Evolutionary conservation across 1,284 basidiomycete species (phyloP).

Genomic region (Apiotrichum laibachii): DNA sequence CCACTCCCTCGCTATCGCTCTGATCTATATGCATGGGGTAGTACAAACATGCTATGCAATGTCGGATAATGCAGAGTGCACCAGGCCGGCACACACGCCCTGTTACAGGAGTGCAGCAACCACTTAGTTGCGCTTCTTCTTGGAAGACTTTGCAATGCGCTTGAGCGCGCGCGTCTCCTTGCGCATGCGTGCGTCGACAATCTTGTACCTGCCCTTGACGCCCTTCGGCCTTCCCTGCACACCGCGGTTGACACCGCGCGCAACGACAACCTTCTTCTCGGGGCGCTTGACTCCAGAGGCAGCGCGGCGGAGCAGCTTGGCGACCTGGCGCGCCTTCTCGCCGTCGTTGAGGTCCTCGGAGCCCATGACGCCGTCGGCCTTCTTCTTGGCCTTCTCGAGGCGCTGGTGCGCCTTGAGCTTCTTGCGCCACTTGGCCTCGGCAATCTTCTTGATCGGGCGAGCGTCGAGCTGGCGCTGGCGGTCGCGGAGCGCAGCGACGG

Average conservation of each 20-base stretch:
- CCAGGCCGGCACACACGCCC: background rate
- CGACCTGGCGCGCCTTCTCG: slow-evolving; percentile 91
- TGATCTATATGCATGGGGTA: slow-evolving; percentile 13
- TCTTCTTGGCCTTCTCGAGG: slow-evolving; percentile 90
- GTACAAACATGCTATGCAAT: slow-evolving; percentile 11
- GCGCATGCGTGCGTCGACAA: slow-evolving; percentile 68
- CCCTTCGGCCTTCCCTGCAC: slow-evolving; percentile 92
- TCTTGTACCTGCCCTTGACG: slow-evolving; percentile 86
- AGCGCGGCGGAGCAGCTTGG: slow-evolving; percentile 85
- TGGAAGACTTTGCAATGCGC: slow-evolving; percentile 42
- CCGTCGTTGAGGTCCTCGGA: slow-evolving; percentile 86
- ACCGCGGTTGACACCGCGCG: slow-evolving; percentile 83
- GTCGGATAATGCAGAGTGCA: background rate
- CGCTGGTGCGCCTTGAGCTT: slow-evolving; percentile 83
- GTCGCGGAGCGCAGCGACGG: slow-evolving; percentile 77
- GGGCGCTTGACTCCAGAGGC: slow-evolving; percentile 58
- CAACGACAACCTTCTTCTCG: slow-evolving; percentile 83
- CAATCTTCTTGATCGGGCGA: slow-evolving; percentile 97
- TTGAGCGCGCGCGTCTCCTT: slow-evolving; percentile 48
- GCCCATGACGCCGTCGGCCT: slow-evolving; percentile 91
- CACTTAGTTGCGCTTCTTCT: slow-evolving; percentile 31
- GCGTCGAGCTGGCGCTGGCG: slow-evolving; percentile 93
- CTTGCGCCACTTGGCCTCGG: slow-evolving; percentile 97
- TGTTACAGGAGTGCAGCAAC: no score
- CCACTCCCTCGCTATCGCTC: background rate